Conservation (phyloP, 305 asterid species). For the Petunia hybrid region DNA sequence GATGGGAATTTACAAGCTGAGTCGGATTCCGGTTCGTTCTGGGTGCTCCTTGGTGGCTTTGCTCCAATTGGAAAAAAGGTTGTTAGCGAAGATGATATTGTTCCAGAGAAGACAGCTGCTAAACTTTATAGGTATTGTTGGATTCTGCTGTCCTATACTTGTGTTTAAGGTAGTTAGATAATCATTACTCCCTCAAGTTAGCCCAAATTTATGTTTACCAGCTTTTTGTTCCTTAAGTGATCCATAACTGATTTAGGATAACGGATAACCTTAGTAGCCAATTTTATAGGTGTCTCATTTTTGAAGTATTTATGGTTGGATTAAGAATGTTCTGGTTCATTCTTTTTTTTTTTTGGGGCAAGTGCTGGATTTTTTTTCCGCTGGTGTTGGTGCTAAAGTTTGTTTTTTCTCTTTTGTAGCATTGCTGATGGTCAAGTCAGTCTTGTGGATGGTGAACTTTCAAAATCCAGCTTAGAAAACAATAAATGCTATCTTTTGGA, state of each 20-base stretch:
- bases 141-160: background rate
- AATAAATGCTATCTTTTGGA: conserved; percentile 35
- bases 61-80: conserved; percentile 96
- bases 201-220: background rate
- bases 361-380: background rate
- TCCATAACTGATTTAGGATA: background rate
- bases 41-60: conserved; percentile 99
- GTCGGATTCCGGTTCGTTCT: conserved; percentile 94
- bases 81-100: conserved; percentile 81
- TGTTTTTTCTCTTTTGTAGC: conserved; percentile 28
- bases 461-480: conserved; percentile 37
- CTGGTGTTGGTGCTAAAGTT: conserved; percentile 29
- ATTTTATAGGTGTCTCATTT: background rate
- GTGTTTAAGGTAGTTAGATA: background rate
- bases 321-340: conserved; percentile 3
- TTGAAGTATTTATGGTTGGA: background rate
- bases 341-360: background rate
- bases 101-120: conserved; percentile 79
- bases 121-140: conserved; percentile 68
- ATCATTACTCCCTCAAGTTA: background rate
- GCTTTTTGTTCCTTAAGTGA: background rate
- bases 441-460: conserved; percentile 32
- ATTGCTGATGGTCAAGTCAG: conserved; percentile 33
- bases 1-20: conserved; percentile 97
- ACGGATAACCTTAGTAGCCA: background rate